Evolutionary conservation across 495 filamentous ascomycete genomes (phyloP).

Genomic region (Lindgomyces ingoldianus): DNA sequence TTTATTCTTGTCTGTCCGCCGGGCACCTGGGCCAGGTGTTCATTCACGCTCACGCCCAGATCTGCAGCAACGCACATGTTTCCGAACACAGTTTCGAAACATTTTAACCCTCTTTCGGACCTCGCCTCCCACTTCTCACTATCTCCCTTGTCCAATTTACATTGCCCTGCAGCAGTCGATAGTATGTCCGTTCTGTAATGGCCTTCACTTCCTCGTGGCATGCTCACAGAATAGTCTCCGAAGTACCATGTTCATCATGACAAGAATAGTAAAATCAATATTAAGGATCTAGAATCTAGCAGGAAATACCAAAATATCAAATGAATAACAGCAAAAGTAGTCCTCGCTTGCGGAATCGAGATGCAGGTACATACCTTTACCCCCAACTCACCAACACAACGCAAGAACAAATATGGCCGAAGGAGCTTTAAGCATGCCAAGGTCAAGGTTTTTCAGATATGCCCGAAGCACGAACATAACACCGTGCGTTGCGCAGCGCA

Average conservation of each 20-base stretch:
- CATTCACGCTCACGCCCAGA: neutral
- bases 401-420: neutral
- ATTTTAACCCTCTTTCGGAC: conserved; percentile 21
- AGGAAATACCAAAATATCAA: neutral
- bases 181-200: conserved; percentile 18
- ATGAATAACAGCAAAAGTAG: neutral
- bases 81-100: conserved; percentile 31
- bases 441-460: too few species aligned
- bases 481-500: too few species aligned
- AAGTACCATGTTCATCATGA: neutral
- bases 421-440: neutral
- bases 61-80: neutral
- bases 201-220: conserved; percentile 20
- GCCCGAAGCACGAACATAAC: too few species aligned
- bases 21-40: conserved; percentile 9
- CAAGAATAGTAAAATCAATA: conserved; percentile 14
- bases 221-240: neutral
- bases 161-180: neutral
- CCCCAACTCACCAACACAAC: neutral
- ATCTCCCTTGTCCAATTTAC: neutral
- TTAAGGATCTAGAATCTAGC: neutral
- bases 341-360: neutral
- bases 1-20: neutral
- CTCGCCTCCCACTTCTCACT: conserved; percentile 5
- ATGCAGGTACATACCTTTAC: neutral